Evolutionary conservation across 1,139 yeast species (phyloP), one percentile per base, ranked within the genome.

Genomic region (Hansenula anomala): DNA sequence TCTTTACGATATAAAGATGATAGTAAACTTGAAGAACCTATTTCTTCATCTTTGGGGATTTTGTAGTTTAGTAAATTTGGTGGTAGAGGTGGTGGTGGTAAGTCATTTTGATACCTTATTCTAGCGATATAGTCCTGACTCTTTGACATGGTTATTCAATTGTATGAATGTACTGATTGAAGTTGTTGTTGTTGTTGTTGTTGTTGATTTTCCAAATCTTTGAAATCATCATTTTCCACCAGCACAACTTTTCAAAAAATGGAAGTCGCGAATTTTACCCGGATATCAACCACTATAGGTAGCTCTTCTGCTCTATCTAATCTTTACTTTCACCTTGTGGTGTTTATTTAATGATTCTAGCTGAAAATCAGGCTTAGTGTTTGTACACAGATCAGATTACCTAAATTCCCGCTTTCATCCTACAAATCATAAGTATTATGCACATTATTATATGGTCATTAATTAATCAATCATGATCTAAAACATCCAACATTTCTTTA

Each of bases 41-140:
- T 67, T 39, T 70, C 60, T 54, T 69, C 67, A 52, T 69, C 53
- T 30, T 64, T 55, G 35, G 68, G 64, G 4, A 69, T 60, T 14
- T 71, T 59, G 48, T 76, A 73, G 41, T 80, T 75, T 42, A 92
- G 62, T 43, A 89, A 71, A 60, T 86, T 88, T 19, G 99, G 97
- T 38, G 95, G 89, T 47, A 94, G 73, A 19, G 94, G 86, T 11
- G 98, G 97, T 2, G 97, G 92, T 14, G 98, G 98, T 26, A 92
- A 69, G 54, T 80, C 86, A 59, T 92, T 92, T 45, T 79, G 78
- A 60, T 89, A 92, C 56, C 96, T 76, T 40, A 86, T 78, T 52
- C 86, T 83, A 40, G 95, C 94, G 42, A 92, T 82, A 58, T 84
- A 90, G 51, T 89, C 97, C 62, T 90, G 96, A 59, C 88, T 78